phyloP scores from a whole-genome alignment of 306 rosid species.

The Biancaea sappan region DNA sequence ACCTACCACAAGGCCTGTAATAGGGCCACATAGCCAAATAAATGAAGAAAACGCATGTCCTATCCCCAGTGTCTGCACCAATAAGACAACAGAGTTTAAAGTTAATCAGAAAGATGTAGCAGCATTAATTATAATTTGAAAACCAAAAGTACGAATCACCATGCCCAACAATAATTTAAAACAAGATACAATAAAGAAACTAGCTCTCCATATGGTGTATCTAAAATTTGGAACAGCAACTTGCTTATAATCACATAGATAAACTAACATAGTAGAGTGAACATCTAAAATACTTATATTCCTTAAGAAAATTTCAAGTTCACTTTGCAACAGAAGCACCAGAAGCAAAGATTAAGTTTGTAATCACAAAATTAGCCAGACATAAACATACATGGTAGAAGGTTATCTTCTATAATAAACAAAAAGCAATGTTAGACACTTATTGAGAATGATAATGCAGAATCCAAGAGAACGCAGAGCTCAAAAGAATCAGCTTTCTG shows the following conservation, averaged over 20 bases:
- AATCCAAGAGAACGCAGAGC: background rate
- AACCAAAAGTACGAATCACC: background rate
- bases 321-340: background rate
- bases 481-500: background rate
- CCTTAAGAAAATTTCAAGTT: background rate
- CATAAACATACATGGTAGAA: background rate
- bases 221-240: background rate
- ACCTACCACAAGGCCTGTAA: constrained; percentile 99
- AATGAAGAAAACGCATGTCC: constrained; percentile 98
- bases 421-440: constrained; percentile 7
- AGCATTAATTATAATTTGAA: background rate
- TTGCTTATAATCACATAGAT: constrained; percentile 5
- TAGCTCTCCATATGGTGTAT: background rate
- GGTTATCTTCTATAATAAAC: background rate
- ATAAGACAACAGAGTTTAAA: constrained; percentile 24
- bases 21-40: constrained; percentile 99
- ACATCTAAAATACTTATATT: background rate
- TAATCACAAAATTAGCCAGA: background rate
- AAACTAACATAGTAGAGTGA: background rate
- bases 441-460: background rate
- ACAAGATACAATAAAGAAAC: background rate
- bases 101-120: constrained; percentile 28
- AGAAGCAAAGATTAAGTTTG: constrained; percentile 7
- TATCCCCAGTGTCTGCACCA: constrained; percentile 92
- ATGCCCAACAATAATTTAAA: background rate